Conservation (phyloP, 768 basidiomycete genomes). For the Rhodotorula babjevae region DNA sequence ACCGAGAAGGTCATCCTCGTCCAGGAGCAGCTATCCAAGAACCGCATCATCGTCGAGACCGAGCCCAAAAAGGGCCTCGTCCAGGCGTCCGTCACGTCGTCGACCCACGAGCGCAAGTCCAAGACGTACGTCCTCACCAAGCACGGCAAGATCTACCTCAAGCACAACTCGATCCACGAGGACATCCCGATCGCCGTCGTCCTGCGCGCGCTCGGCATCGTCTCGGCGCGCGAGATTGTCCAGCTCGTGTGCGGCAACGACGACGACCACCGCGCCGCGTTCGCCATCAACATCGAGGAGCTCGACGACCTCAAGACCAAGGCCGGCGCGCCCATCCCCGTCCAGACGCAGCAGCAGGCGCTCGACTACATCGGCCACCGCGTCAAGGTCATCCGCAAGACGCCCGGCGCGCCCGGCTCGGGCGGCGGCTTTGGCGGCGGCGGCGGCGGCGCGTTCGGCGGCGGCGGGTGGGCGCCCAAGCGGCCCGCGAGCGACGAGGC, state of each 20-base stretch:
- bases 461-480: slow-evolving; percentile 43
- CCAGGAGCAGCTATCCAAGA: slow-evolving; percentile 97
- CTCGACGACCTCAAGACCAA: slow-evolving; percentile 55
- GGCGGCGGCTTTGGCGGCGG: slow-evolving; percentile 20
- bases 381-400: slow-evolving; percentile 77
- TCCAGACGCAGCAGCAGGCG: slow-evolving; percentile 89
- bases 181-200: slow-evolving; percentile 94
- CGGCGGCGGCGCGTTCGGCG: neutral
- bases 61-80: slow-evolving; percentile 79
- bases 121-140: slow-evolving; percentile 97
- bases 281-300: slow-evolving; percentile 89
- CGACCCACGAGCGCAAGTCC: slow-evolving; percentile 64
- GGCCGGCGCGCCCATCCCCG: slow-evolving; percentile 39
- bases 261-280: slow-evolving; percentile 77
- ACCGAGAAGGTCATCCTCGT: slow-evolving; percentile 99
- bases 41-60: slow-evolving; percentile 96
- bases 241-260: slow-evolving; percentile 86
- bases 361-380: slow-evolving; percentile 90
- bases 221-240: slow-evolving; percentile 96
- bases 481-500: slow-evolving; percentile 91
- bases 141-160: slow-evolving; percentile 87
- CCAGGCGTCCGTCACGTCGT: slow-evolving; percentile 92
- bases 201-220: slow-evolving; percentile 90
- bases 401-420: slow-evolving; percentile 55
- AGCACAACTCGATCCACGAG: slow-evolving; percentile 95